phyloP scores from a whole-genome alignment of 257 asterid species.

The Oldenlandia corymbosa region DNA sequence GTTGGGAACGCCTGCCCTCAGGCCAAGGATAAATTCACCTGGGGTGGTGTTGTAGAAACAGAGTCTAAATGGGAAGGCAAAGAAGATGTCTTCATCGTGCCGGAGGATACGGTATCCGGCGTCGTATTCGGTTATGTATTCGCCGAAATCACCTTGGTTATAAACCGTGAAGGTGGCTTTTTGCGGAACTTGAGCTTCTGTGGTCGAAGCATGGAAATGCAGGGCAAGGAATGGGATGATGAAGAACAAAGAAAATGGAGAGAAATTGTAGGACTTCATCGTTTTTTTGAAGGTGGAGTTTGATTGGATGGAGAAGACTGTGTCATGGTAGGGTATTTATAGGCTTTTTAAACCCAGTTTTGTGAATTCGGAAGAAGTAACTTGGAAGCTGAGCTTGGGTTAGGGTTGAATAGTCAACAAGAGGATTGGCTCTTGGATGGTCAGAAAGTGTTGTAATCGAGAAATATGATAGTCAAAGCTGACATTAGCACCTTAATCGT shows the following conservation, averaged over 20 bases:
- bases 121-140: constrained; percentile 12
- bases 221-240: not conserved
- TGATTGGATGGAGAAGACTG: too few relatives aligned
- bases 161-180: constrained; percentile 7
- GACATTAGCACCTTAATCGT: too few relatives aligned
- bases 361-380: too few relatives aligned
- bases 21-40: not conserved
- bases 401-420: too few relatives aligned
- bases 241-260: not conserved
- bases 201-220: not conserved
- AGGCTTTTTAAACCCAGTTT: too few relatives aligned
- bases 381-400: too few relatives aligned
- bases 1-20: constrained; percentile 9
- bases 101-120: constrained; percentile 9
- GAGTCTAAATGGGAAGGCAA: constrained; percentile 4
- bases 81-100: not conserved
- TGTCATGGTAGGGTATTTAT: too few relatives aligned
- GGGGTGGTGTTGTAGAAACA: constrained; percentile 24
- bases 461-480: too few relatives aligned
- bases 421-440: too few relatives aligned
- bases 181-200: constrained; percentile 7
- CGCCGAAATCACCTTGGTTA: constrained; percentile 12
- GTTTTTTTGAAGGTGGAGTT: too few relatives aligned
- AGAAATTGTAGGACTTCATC: not conserved
- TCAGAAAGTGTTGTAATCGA: too few relatives aligned